Evolutionary conservation across 345 rosid genomes (phyloP).

Genomic region (Kernera saxatilis): DNA sequence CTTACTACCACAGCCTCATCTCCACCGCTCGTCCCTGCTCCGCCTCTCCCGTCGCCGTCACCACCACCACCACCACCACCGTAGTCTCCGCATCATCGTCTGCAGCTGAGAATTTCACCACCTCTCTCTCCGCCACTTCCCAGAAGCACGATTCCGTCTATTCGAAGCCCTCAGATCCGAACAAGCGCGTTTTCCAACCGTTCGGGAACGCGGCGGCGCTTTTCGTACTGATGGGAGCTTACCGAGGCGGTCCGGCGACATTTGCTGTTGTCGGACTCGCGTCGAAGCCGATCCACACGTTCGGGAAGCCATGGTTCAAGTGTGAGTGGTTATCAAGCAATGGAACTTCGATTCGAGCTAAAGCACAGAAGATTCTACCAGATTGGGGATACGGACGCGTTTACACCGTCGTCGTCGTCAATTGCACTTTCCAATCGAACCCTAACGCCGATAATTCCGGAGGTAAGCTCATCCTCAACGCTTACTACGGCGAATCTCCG

Average conservation of each 20-base stretch:
- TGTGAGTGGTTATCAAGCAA: conserved; percentile 78
- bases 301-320: conserved; percentile 65
- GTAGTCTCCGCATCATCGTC: neutral
- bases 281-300: conserved; percentile 74
- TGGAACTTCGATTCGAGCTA: conserved; percentile 48
- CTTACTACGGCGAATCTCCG: conserved; percentile 53
- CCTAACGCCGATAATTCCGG: conserved; percentile 62
- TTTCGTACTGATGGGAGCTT: conserved; percentile 82
- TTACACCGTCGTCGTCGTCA: conserved; percentile 77
- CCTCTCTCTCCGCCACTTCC: conserved; percentile 21
- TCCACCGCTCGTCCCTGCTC: conserved; percentile 42
- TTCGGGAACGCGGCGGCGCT: conserved; percentile 81
- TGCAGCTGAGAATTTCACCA: neutral
- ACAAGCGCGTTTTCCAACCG: conserved; percentile 63
- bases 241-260: conserved; percentile 70
- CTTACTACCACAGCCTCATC: conserved; percentile 62
- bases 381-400: conserved; percentile 93
- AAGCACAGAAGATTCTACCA: conserved; percentile 67
- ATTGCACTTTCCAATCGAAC: conserved; percentile 54
- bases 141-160: conserved; percentile 21
- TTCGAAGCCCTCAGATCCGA: conserved; percentile 40
- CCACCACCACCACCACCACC: conserved; percentile 18
- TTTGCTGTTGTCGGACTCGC: conserved; percentile 79
- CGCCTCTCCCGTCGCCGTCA: conserved; percentile 14
- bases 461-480: conserved; percentile 62